These are phyloP conservation scores for Syncephalastrum racemosum DNA, from an alignment of 371 early-diverging fungal genomes.

Conservation along the genomic window DNA sequence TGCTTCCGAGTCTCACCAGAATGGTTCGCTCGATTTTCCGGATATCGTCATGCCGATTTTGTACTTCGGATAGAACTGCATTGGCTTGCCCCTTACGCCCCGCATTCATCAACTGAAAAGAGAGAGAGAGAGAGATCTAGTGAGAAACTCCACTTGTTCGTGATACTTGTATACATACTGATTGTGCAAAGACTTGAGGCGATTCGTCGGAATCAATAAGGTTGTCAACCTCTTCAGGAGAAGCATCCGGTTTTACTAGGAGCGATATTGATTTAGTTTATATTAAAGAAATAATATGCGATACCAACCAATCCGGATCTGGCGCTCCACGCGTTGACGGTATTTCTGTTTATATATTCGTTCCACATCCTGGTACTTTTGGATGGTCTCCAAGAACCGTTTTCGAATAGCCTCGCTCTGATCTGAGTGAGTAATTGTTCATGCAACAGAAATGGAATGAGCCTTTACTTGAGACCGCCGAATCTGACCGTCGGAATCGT, in stretches of 20 bases:
- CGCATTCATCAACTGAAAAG: conserved; percentile 59
- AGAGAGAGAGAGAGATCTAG: neutral
- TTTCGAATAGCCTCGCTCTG: conserved; percentile 69
- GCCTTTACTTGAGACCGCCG: conserved; percentile 31
- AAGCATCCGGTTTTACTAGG: conserved; percentile 76
- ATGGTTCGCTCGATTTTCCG: conserved; percentile 76
- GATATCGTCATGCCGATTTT: conserved; percentile 76
- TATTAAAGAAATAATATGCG: neutral
- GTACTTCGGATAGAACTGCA: conserved; percentile 70
- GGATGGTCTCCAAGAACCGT: conserved; percentile 81
- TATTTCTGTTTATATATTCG: conserved; percentile 77
- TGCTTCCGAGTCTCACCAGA: conserved; percentile 38
- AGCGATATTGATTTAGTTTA: too few species aligned
- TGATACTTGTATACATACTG: conserved; percentile 36
- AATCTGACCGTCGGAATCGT: conserved; percentile 32
- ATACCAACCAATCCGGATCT: conserved; percentile 75
- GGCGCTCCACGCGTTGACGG: conserved; percentile 81
- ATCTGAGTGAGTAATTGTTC: neutral
- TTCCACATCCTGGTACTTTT: conserved; percentile 79
- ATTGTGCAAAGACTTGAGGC: conserved; percentile 77
- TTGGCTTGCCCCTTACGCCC: conserved; percentile 73
- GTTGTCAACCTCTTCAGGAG: conserved; percentile 70
- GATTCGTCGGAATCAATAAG: conserved; percentile 68
- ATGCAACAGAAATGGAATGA: neutral
- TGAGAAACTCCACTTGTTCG: neutral